A percentile compares a stretch with the other conserved stretches of the same genome.
These are phyloP conservation scores for Cytospora chrysosperma DNA, from an alignment of 2,329 filamentous ascomycete species.

Conservation along the genomic window DNA sequence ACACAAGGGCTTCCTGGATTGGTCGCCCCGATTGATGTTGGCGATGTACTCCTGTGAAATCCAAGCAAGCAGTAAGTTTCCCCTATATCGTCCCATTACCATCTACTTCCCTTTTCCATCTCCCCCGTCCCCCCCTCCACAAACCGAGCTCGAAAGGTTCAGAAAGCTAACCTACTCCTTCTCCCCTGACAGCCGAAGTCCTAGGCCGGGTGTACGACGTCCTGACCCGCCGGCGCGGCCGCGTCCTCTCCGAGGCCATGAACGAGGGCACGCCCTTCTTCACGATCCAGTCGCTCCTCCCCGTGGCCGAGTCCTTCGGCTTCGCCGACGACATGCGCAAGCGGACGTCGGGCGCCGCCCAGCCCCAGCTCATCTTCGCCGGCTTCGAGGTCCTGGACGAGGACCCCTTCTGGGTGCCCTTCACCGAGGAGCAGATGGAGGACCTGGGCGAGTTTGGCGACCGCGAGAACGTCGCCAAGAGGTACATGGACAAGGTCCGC, in stretches of 20 bases:
- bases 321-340: constrained; percentile 97
- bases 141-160: neutral
- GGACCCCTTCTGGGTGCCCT: constrained; percentile 97
- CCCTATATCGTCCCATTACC: too few species aligned
- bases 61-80: constrained; percentile 75
- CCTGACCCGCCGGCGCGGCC: constrained; percentile 89
- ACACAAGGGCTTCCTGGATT: constrained; percentile 84
- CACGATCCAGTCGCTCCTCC: constrained; percentile 83
- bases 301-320: constrained; percentile 92
- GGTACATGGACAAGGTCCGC: constrained; percentile 90
- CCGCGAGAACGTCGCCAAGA: constrained; percentile 91
- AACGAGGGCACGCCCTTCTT: constrained; percentile 97
- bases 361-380: constrained; percentile 88
- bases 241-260: constrained; percentile 85
- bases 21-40: constrained; percentile 90
- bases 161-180: constrained; percentile 20
- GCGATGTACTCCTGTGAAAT: constrained; percentile 99
- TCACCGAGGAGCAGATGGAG: constrained; percentile 94
- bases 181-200: constrained; percentile 68
- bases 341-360: constrained; percentile 83
- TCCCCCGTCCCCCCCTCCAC: neutral
- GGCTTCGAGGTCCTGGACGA: constrained; percentile 92
- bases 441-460: constrained; percentile 93
- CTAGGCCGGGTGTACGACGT: constrained; percentile 94
- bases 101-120: neutral